Base-by-base conservation (phyloP, 2,329 filamentous ascomycete species). In the Penicillium sp. region DNA sequence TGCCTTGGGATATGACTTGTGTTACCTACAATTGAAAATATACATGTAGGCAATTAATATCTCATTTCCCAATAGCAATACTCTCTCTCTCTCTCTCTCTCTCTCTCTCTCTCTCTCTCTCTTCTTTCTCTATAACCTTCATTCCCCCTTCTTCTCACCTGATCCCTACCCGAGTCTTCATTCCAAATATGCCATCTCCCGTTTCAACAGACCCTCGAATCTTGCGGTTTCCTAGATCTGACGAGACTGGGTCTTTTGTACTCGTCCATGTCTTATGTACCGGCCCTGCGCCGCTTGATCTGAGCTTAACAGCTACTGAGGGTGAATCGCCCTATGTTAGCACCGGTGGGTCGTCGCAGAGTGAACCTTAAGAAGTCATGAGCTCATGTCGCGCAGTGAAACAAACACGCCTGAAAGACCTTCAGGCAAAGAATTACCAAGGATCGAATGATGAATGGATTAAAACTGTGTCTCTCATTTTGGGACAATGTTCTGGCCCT, bases 251-350 rank as follows among this genome's bases (percentile, higher is more conserved):
- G 21, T 67, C 69, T 13, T 77, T 73, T 63, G 74, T 86, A 23
- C 75, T 87, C 17, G 67, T 86, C 33, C 77, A 83, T 62, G 77
- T 84, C 56, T 70, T 73, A 48, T 73, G 60, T 21, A 60, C 67
- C 13, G 69, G 72, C n/a, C 62, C 69, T 54, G 58, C 71, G 59
- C 62, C 72, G 4, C 73, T 86, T 10, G 82, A 86, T 65, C 68
- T 86, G 38, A 78, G 79, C 54, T 74, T 88, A 29, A 74, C 81
- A 12, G 85, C 81, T 25, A 86, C 84, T 27, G 84, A 88, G 68
- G 82, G 82, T 47, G 80, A 84, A 60, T 75, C 73, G 54, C 79
- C 84, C 13, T 87, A 82, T 69, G 74, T 77, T 23, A 73, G 74
- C 8, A 75, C 75, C 56, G 71, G 82, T 84, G 69, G 50, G 69